These are phyloP conservation scores for Perkinsus chesapeaki DNA, from an alignment of 169 alveolate genomes.

Conservation along the genomic window DNA sequence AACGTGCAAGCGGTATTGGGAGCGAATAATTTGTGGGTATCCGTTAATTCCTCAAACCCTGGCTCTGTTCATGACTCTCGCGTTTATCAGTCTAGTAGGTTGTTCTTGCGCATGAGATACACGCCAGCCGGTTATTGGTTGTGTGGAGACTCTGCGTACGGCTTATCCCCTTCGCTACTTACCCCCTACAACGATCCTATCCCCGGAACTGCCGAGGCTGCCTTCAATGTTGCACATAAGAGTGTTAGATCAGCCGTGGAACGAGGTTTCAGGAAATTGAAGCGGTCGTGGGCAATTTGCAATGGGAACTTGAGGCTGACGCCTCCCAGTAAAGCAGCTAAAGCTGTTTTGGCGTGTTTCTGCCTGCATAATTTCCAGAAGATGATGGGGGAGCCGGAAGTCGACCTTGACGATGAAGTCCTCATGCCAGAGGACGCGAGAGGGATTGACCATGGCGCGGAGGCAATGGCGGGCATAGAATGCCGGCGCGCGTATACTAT, in stretches of 20 bases:
- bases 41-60: neutral
- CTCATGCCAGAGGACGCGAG: neutral
- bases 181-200: neutral
- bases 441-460: neutral
- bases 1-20: neutral
- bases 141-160: neutral
- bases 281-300: neutral
- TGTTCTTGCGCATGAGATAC: neutral
- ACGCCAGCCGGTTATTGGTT: neutral
- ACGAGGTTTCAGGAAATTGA: neutral
- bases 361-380: neutral
- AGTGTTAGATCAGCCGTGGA: neutral
- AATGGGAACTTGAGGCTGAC: neutral
- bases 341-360: neutral
- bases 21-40: neutral
- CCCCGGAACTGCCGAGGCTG: neutral
- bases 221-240: neutral
- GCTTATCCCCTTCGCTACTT: neutral
- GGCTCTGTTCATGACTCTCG: neutral
- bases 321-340: neutral
- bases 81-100: neutral
- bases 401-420: neutral
- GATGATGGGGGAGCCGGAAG: neutral
- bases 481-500: neutral
- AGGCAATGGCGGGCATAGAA: neutral